Conservation (phyloP, 2,329 filamentous ascomycete species). For the Pseudogymnoascus sp. region DNA sequence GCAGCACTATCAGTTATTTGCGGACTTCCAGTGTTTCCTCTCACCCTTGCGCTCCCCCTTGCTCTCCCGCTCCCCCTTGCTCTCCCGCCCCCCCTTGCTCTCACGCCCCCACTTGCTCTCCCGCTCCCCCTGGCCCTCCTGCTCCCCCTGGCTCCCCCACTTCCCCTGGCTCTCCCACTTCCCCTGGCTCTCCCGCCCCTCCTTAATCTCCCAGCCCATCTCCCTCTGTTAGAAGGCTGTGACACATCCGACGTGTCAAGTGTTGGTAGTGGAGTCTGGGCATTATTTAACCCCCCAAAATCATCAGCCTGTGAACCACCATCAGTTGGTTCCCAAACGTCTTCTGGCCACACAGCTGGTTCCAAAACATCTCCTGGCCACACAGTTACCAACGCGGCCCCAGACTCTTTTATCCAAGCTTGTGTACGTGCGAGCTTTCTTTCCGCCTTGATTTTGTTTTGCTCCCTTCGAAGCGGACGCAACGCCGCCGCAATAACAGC, state of each 20-base stretch:
- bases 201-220: not conserved
- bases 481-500: not conserved
- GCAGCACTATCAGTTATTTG: not conserved
- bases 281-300: not conserved
- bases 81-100: not conserved
- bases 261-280: not conserved
- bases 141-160: not conserved
- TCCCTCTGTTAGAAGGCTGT: not conserved
- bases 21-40: not conserved
- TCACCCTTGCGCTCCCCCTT: not conserved
- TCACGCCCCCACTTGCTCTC: not conserved
- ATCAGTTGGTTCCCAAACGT: not conserved
- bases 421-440: no score
- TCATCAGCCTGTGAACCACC: not conserved
- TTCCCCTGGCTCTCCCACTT: not conserved
- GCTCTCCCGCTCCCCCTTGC: not conserved
- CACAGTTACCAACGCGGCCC: not conserved
- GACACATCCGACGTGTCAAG: not conserved
- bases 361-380: not conserved
- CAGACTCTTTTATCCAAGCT: not conserved
- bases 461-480: not conserved
- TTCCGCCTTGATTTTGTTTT: not conserved
- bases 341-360: not conserved
- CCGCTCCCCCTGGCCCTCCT: not conserved
- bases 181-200: not conserved